Conservation (phyloP, 768 basidiomycete genomes). For the Myochromella boudieri region DNA sequence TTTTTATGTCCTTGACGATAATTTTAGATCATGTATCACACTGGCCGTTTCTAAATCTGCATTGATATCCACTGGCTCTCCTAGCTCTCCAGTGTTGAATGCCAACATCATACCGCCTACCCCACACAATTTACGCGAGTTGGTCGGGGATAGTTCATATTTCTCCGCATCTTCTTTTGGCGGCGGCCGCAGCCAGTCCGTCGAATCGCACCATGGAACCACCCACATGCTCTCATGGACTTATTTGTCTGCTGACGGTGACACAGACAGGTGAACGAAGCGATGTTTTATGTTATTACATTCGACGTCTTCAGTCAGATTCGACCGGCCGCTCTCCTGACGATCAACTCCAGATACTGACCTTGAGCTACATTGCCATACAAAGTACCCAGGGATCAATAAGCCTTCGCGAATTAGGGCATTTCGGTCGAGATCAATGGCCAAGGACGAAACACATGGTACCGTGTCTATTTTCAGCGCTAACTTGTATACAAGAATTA, state of each 20-base stretch:
- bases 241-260: neutral
- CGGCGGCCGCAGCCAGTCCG: conserved; percentile 10
- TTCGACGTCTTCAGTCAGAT: neutral
- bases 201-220: conserved; percentile 10
- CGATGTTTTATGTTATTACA: neutral
- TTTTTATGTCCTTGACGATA: conserved; percentile 9
- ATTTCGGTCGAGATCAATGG: neutral
- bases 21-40: conserved; percentile 6
- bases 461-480: no score
- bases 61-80: no score
- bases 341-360: no score
- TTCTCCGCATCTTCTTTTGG: conserved; percentile 11
- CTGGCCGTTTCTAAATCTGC: neutral
- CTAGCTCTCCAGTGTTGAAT: no score
- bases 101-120: neutral
- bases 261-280: neutral
- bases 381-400: no score
- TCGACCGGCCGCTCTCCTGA: no score
- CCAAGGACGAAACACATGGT: neutral
- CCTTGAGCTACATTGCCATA: no score
- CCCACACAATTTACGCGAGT: conserved; percentile 1
- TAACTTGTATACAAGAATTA: no score
- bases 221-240: neutral
- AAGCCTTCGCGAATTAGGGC: no score
- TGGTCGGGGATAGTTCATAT: conserved; percentile 10